These are phyloP conservation scores for Beta lomatogona DNA, from an alignment of 179 eudicot species.

Conservation along the genomic window DNA sequence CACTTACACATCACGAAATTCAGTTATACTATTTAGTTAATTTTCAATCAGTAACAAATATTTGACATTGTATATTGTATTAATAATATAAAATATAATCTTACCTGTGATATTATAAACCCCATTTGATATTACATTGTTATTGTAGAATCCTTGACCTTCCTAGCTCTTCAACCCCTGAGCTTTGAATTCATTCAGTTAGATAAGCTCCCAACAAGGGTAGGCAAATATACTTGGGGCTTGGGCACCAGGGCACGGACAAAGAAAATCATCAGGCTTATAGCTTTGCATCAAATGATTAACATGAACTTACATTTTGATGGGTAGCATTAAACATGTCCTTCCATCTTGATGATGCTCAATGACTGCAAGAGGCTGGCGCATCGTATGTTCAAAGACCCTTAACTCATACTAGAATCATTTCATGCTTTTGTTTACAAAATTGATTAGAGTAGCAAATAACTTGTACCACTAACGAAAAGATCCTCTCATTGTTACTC, in stretches of 20 bases:
- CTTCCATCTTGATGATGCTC: background rate
- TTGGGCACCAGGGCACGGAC: background rate
- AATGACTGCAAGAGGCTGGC: conserved; percentile 1
- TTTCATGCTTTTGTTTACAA: conserved; percentile 10
- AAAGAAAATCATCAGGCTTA: background rate
- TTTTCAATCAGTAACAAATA: too few species aligned
- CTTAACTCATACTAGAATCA: background rate
- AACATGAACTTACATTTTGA: background rate
- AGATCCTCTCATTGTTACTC: background rate
- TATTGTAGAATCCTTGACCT: too few species aligned
- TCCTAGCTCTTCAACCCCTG: too few species aligned
- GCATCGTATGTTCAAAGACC: conserved; percentile 1
- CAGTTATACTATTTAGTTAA: too few species aligned
- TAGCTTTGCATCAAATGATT: background rate
- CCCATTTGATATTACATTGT: too few species aligned
- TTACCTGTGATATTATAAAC: too few species aligned
- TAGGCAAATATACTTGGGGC: background rate
- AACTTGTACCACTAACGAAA: conserved; percentile 5
- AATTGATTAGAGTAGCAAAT: conserved; percentile 12
- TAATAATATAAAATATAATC: too few species aligned
- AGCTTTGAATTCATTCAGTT: too few species aligned
- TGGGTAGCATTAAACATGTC: background rate
- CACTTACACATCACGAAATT: too few species aligned
- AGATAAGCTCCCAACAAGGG: background rate
- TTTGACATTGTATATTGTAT: too few species aligned